Evolutionary conservation across 371 early-diverging fungal genomes (phyloP).

Genomic region (Mortierella sp.): DNA sequence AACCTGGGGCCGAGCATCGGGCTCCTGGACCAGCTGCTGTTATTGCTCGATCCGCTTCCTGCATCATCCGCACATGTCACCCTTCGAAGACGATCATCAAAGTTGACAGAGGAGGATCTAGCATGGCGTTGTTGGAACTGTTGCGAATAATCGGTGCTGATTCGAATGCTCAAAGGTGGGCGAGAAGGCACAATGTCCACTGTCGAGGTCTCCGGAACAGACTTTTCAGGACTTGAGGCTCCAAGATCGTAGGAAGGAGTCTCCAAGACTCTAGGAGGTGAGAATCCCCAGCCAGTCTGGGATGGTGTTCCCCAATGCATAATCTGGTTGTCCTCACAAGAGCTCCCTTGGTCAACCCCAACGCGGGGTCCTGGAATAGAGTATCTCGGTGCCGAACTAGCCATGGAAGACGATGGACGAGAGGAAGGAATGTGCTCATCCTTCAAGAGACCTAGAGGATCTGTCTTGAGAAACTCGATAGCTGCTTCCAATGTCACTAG

Average conservation of each 20-base stretch:
- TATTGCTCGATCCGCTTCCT: conserved; percentile 26
- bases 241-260: conserved; percentile 12
- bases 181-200: conserved; percentile 17
- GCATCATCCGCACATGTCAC: conserved; percentile 17
- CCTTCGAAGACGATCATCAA: conserved; percentile 43
- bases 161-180: conserved; percentile 9
- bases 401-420: neutral
- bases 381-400: conserved; percentile 6
- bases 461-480: conserved; percentile 64
- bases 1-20: conserved; percentile 37
- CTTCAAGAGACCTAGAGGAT: conserved; percentile 59
- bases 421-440: conserved; percentile 2
- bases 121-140: conserved; percentile 41
- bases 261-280: conserved; percentile 30
- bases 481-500: conserved; percentile 65
- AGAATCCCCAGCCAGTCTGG: conserved; percentile 52
- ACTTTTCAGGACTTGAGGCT: conserved; percentile 9
- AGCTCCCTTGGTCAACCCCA: conserved; percentile 11
- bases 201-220: neutral
- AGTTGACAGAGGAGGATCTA: conserved; percentile 36
- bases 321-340: conserved; percentile 26
- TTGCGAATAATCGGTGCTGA: conserved; percentile 8
- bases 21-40: conserved; percentile 40
- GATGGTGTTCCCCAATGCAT: conserved; percentile 51
- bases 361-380: neutral